A percentile compares a stretch with the other conserved stretches of the same genome.
Evolutionary conservation across 2,329 filamentous ascomycete genomes (phyloP).

Genomic region (Chaetomium strumarium): DNA sequence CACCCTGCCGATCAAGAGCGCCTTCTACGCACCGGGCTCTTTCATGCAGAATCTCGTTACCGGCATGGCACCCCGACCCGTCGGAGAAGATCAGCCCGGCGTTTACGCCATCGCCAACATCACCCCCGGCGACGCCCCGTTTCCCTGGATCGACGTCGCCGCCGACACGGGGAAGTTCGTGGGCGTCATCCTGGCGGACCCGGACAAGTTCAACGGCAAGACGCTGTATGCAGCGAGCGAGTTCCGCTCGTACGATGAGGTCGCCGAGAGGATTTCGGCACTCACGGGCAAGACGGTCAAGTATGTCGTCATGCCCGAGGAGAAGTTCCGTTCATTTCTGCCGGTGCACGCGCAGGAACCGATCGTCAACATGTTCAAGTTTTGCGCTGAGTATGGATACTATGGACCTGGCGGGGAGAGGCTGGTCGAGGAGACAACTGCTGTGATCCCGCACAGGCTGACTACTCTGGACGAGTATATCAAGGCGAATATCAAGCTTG

Average conservation of each 20-base stretch:
- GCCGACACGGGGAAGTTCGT: slow-evolving; percentile 39
- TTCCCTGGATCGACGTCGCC: slow-evolving; percentile 35
- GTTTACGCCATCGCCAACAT: slow-evolving; percentile 1
- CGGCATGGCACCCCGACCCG: neutral
- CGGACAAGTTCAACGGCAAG: slow-evolving; percentile 21
- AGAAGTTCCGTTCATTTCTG: slow-evolving; percentile 15
- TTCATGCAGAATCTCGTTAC: slow-evolving; percentile 48
- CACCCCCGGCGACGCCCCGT: slow-evolving; percentile 17
- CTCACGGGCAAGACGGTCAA: slow-evolving; percentile 30
- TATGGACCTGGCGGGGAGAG: slow-evolving; percentile 30
- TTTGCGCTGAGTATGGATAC: slow-evolving; percentile 31
- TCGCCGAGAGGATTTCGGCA: slow-evolving; percentile 28
- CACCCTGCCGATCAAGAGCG: slow-evolving; percentile 39
- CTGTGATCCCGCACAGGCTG: slow-evolving; percentile 27
- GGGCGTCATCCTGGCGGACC: slow-evolving; percentile 26
- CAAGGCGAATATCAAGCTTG: slow-evolving; percentile 12
- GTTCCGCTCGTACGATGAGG: slow-evolving; percentile 28
- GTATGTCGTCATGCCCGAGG: slow-evolving; percentile 13
- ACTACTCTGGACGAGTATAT: slow-evolving; percentile 33
- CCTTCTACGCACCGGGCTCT: slow-evolving; percentile 46
- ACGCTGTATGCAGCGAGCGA: slow-evolving; percentile 14
- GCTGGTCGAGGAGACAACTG: slow-evolving; percentile 28
- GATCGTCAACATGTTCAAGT: slow-evolving; percentile 22
- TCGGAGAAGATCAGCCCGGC: neutral
- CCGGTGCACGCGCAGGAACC: slow-evolving; percentile 16